These are phyloP conservation scores for Litsea cubeba DNA, from an alignment of 164 flowering plant species.

Conservation along the genomic window DNA sequence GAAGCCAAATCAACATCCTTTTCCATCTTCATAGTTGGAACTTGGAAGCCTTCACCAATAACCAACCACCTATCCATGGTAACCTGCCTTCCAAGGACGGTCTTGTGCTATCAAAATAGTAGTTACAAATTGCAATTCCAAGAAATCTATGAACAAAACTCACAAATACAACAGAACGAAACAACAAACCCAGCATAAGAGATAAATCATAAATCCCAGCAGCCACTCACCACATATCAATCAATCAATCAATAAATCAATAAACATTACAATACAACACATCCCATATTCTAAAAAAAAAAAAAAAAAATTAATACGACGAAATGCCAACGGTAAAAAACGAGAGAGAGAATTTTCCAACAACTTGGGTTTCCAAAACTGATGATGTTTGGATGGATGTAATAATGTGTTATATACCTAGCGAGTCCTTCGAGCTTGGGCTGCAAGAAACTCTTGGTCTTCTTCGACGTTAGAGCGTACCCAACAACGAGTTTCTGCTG, in stretches of 20 bases:
- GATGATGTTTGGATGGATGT: background rate
- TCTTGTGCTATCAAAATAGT: background rate
- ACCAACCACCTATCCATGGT: too few relatives aligned
- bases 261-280: background rate
- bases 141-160: background rate
- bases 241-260: background rate
- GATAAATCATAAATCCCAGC: background rate
- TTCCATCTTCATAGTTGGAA: background rate
- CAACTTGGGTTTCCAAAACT: background rate
- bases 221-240: background rate
- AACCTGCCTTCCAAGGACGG: background rate
- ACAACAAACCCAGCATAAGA: background rate
- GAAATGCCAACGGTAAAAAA: too few relatives aligned
- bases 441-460: conserved; percentile 64
- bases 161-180: background rate
- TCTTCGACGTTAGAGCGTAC: conserved; percentile 65
- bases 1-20: background rate
- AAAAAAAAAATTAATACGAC: too few relatives aligned
- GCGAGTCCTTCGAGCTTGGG: conserved; percentile 56
- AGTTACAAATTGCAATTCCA: background rate
- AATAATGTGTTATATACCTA: conserved; percentile 26
- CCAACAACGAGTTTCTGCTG: conserved; percentile 47
- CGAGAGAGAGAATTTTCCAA: too few relatives aligned
- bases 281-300: too few relatives aligned
- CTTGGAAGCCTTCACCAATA: too few relatives aligned